Percentiles rank a stretch among this genome's conserved stretches.
Evolutionary conservation across 192 early-diverging fungal species (phyloP).

Genomic region (Allomyces javanicus): DNA sequence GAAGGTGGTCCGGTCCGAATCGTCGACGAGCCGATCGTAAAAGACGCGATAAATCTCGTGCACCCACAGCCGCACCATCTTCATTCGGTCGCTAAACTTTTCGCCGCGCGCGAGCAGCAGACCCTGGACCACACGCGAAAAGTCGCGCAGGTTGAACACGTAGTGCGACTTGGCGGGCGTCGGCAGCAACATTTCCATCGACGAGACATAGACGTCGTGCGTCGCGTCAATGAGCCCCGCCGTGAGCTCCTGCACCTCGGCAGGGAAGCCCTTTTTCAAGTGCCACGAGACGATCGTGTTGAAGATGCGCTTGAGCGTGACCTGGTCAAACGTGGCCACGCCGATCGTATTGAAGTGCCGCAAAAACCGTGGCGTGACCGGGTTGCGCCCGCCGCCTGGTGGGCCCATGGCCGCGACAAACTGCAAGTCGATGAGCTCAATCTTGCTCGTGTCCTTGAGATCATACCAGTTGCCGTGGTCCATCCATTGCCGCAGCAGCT

Average conservation of each 20-base stretch:
- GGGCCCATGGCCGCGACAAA: slow-evolving; percentile 99
- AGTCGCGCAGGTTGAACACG: slow-evolving; percentile 95
- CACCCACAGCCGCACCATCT: slow-evolving; percentile 86
- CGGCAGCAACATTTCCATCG: slow-evolving; percentile 82
- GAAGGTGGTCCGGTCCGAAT: slow-evolving; percentile 77
- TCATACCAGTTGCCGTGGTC: slow-evolving; percentile 95
- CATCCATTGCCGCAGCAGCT: slow-evolving; percentile 83
- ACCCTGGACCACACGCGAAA: slow-evolving; percentile 95
- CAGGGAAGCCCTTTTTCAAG: slow-evolving; percentile 70
- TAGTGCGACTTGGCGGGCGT: slow-evolving; percentile 97
- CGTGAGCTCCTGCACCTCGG: slow-evolving; percentile 54
- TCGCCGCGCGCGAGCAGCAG: slow-evolving; percentile 77
- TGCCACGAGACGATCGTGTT: slow-evolving; percentile 73
- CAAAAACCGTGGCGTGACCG: slow-evolving; percentile 83
- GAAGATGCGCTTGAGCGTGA: slow-evolving; percentile 88
- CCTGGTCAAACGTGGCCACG: slow-evolving; percentile 92
- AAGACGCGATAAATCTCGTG: slow-evolving; percentile 95
- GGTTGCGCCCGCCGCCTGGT: slow-evolving; percentile 95
- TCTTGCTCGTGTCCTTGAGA: slow-evolving; percentile 73
- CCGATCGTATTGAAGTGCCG: slow-evolving; percentile 86
- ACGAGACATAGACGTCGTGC: slow-evolving; percentile 88
- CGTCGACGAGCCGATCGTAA: slow-evolving; percentile 87
- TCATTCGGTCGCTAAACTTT: slow-evolving; percentile 57
- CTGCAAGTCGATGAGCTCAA: slow-evolving; percentile 87
- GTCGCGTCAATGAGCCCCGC: slow-evolving; percentile 56